phyloP scores from a whole-genome alignment of 2,329 filamentous ascomycete species.

The Elsinoe arachidis region DNA sequence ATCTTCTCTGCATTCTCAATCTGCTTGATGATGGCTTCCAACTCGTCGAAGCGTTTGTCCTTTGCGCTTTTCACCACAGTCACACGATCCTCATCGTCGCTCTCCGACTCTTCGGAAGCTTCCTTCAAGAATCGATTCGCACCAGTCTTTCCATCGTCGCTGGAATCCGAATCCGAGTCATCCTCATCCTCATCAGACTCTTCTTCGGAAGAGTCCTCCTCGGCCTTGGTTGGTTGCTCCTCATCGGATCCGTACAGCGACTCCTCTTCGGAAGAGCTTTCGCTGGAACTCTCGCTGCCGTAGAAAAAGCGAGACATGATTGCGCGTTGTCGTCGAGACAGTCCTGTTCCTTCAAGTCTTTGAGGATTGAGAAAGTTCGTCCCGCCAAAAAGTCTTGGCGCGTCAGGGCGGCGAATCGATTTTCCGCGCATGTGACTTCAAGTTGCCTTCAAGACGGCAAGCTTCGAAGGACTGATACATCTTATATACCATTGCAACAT shows the following conservation, averaged over 20 bases:
- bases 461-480: neutral
- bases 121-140: constrained; percentile 76
- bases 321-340: constrained; percentile 20
- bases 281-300: constrained; percentile 88
- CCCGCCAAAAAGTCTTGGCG: constrained; percentile 9
- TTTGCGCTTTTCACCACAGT: constrained; percentile 94
- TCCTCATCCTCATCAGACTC: constrained; percentile 36
- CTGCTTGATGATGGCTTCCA: constrained; percentile 77
- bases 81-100: constrained; percentile 75
- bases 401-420: constrained; percentile 6
- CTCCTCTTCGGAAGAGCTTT: constrained; percentile 91
- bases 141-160: constrained; percentile 56
- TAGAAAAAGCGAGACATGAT: constrained; percentile 97
- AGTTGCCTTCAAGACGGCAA: neutral
- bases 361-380: constrained; percentile 8
- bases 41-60: constrained; percentile 90
- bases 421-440: constrained; percentile 1
- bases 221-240: constrained; percentile 49
- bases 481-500: neutral
- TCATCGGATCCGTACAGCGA: constrained; percentile 79
- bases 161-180: constrained; percentile 29
- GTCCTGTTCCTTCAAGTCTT: neutral
- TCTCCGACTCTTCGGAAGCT: constrained; percentile 65
- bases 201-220: constrained; percentile 45
- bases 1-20: constrained; percentile 98